phyloP scores from a whole-genome alignment of 2,329 filamentous ascomycete species.

The Penicillium aurantiogriseum region DNA sequence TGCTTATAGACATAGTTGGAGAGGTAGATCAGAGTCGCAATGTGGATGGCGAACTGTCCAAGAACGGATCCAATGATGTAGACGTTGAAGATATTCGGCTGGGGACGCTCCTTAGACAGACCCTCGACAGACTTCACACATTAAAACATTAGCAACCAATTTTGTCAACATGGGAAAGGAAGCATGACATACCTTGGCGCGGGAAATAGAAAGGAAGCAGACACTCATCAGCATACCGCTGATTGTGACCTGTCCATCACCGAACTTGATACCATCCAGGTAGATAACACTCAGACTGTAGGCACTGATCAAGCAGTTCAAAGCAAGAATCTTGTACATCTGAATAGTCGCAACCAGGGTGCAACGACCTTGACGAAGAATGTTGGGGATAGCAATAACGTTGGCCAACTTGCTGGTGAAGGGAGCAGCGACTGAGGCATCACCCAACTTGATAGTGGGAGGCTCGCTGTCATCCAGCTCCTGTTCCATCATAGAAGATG shows the following conservation, averaged over 20 bases:
- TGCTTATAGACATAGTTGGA: conserved; percentile 81
- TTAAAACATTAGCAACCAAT: conserved; percentile 11
- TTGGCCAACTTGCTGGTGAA: conserved; percentile 98
- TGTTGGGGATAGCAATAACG: conserved; percentile 95
- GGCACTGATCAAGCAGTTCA: conserved; percentile 96
- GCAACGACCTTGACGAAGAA: conserved; percentile 95
- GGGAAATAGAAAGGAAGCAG: conserved; percentile 97
- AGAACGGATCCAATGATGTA: conserved; percentile 98
- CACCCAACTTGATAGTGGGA: conserved; percentile 92
- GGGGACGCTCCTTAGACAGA: conserved; percentile 92
- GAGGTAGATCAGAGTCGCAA: conserved; percentile 89
- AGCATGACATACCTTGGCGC: conserved; percentile 65
- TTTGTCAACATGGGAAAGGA: neutral
- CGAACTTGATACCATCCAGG: conserved; percentile 97
- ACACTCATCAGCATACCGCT: conserved; percentile 99
- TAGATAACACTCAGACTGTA: conserved; percentile 97
- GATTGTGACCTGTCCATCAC: conserved; percentile 96
- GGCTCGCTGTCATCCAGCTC: conserved; percentile 88
- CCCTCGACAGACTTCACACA: conserved; percentile 72
- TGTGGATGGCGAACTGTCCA: conserved; percentile 95
- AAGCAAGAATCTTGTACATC: conserved; percentile 99
- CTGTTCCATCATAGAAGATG: conserved; percentile 81
- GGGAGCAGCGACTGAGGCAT: conserved; percentile 93
- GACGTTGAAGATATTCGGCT: conserved; percentile 98
- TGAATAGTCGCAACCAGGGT: conserved; percentile 97